Evolutionary conservation across 352 stramenopile species (phyloP), one percentile per base, ranked within the genome.

Genomic region (Elongisporangium senticosum): DNA sequence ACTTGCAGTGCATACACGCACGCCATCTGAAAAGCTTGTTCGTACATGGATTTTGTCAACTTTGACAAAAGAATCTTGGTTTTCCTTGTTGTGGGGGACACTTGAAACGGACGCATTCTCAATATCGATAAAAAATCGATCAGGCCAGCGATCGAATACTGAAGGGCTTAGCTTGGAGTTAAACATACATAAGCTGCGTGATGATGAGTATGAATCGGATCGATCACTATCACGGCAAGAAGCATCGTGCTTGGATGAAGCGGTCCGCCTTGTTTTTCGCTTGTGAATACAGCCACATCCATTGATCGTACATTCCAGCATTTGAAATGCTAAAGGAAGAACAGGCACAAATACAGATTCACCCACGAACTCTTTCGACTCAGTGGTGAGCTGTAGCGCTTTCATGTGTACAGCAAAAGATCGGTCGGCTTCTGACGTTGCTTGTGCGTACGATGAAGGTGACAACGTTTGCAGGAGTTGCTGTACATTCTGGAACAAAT

Each of bases 291-390:
- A 89, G 2, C 64, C 71, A 47, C 79, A 89, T 58, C 78, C 74
- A 52, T 80, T 70, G 19, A 89, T 67, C 37, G 72, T 75, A 24
- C 79, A 89, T 56, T 89, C 77, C 11, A 87, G 79, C 74, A 89
- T 87, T 51, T 89, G 79, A 51, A 87, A 87, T 13, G 77, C 77
- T 0, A 89, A 56, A 0, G 79, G 79, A 20, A 89, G 62, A 47
- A 79, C 72, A 21, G 79, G 77, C 11, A 87, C 79, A 55, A 89
- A 89, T 17, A 87, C 74, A 13, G 75, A 61, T 55, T 80, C 77
- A 40, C 77, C 77, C 0, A 73, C 59, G 49, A 89, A 89, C 63
- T 89, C 77, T 28, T 74, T 81, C 17, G 74, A 75, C 65, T 89
- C 79, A 13, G 79, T 89, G n/a, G 77, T 84, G 10, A 87, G 43